Base-by-base conservation (phyloP, 2,329 filamentous ascomycete species). In the Orbilia oligospora region DNA sequence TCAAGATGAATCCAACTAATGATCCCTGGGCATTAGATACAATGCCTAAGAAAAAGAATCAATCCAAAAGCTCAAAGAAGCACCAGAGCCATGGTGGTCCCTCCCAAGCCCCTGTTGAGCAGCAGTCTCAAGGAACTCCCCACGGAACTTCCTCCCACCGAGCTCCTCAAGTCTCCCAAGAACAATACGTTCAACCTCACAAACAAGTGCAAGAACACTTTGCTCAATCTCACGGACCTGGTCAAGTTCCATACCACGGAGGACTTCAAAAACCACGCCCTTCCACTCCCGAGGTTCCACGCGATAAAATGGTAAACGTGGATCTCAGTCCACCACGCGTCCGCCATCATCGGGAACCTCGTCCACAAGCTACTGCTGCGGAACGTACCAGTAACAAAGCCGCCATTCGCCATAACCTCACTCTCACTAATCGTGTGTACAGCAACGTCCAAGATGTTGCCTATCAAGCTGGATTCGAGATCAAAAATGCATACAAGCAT, bases 371-470 rank as follows among this genome's bases (percentile, higher is more conserved):
- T 41, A 3, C 38, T 14, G 3, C 9, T 41, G 12, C 9, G 0
- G 65, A 63, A 22, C 66, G 67, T 36, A 44, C 30, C 14, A 12
- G 48, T 18, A 20, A 53, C 9, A 24, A 48, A 24, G 67, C 67
- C 3, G 61, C 73, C 0, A 71, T 77, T n/a, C 51, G 66, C 1
- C 63, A 77, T 14, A 77, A 77, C 27, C 33, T 48, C 20, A 61
- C 41, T 0, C 24, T 53, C 12, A 20, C 30, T n/a, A 65, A 76
- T 20, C 63, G 49, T 5, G n/a, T 76, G 44, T 27, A 53, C 20
- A 46, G 12, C 20, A 78, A 53, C 3, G 48, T 69, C 20, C 36
- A 41, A 5, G 75, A 78, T 44, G 18, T 69, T 12, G 75, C 75
- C 14, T 65, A 69, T 24, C 68, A 65, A 33, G 64, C 75, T 2